phyloP scores from a whole-genome alignment of 2,329 filamentous ascomycete species.

The Trichoderma guizhouense region DNA sequence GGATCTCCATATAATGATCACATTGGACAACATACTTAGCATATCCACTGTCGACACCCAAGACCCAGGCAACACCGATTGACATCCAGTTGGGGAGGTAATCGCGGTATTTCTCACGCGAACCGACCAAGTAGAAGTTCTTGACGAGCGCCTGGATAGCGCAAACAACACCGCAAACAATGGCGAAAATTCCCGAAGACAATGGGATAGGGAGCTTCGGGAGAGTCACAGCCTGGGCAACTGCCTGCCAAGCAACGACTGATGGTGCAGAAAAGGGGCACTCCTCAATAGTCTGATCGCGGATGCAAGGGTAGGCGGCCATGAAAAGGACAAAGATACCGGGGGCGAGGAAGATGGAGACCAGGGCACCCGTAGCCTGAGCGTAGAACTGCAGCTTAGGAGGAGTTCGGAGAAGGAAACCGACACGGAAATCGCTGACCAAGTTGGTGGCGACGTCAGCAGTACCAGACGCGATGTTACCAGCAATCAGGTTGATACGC shows the following conservation, averaged over 20 bases:
- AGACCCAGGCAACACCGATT: constrained; percentile 56
- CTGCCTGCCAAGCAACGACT: constrained; percentile 63
- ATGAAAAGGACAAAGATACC: constrained; percentile 67
- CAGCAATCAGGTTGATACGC: constrained; percentile 63
- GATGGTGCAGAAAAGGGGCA: constrained; percentile 63
- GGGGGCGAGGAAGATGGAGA: constrained; percentile 64
- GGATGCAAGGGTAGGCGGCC: constrained; percentile 66
- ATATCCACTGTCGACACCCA: constrained; percentile 53
- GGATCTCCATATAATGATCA: background rate
- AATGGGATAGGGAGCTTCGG: constrained; percentile 53
- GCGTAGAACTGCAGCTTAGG: constrained; percentile 65
- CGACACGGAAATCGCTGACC: constrained; percentile 63
- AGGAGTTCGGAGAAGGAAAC: constrained; percentile 63
- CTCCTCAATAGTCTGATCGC: constrained; percentile 38
- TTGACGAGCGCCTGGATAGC: constrained; percentile 50
- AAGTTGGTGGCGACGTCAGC: constrained; percentile 53
- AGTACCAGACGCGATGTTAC: constrained; percentile 54
- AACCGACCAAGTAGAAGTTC: constrained; percentile 51
- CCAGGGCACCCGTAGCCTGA: constrained; percentile 58
- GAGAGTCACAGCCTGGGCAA: constrained; percentile 58
- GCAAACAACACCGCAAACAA: constrained; percentile 51
- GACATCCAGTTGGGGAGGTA: constrained; percentile 63
- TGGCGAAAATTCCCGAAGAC: constrained; percentile 54
- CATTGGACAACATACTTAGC: constrained; percentile 32
- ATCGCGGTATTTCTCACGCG: constrained; percentile 51